These are phyloP conservation scores for Corrigiola litoralis DNA, from an alignment of 179 eudicot species.

Conservation along the genomic window DNA sequence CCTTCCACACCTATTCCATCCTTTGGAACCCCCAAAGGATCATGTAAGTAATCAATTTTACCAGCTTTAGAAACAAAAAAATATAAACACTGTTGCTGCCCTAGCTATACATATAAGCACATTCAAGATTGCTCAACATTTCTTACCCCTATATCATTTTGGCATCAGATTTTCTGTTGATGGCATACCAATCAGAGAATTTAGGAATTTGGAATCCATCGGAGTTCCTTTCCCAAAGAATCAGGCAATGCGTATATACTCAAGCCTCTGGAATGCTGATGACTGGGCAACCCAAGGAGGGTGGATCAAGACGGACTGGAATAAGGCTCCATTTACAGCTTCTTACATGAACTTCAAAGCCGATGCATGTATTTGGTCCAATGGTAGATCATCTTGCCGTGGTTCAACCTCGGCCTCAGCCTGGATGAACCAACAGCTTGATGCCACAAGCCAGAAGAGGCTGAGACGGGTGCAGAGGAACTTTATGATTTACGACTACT, in stretches of 20 bases:
- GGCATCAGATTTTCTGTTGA: constrained; percentile 25
- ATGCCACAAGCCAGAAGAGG: constrained; percentile 22
- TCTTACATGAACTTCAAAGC: constrained; percentile 30
- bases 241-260: constrained; percentile 30
- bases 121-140: neutral
- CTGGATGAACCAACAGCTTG: constrained; percentile 28
- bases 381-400: constrained; percentile 22
- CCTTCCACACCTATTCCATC: constrained; percentile 30
- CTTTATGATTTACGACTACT: constrained; percentile 30
- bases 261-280: constrained; percentile 36
- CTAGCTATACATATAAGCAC: neutral
- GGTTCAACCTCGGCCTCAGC: constrained; percentile 2
- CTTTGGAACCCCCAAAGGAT: constrained; percentile 30
- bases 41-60: constrained; percentile 16
- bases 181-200: constrained; percentile 28
- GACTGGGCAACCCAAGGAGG: constrained; percentile 42
- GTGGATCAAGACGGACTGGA: constrained; percentile 36
- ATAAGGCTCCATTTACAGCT: constrained; percentile 33
- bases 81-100: too few species aligned
- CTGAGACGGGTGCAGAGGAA: constrained; percentile 21
- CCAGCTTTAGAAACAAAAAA: neutral
- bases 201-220: constrained; percentile 20
- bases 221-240: constrained; percentile 29
- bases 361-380: constrained; percentile 28
- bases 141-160: neutral